A percentile compares a stretch with the other conserved stretches of the same genome.
phyloP scores from a whole-genome alignment of 1,139 yeast genomes.

The Hyphopichia burtonii region DNA sequence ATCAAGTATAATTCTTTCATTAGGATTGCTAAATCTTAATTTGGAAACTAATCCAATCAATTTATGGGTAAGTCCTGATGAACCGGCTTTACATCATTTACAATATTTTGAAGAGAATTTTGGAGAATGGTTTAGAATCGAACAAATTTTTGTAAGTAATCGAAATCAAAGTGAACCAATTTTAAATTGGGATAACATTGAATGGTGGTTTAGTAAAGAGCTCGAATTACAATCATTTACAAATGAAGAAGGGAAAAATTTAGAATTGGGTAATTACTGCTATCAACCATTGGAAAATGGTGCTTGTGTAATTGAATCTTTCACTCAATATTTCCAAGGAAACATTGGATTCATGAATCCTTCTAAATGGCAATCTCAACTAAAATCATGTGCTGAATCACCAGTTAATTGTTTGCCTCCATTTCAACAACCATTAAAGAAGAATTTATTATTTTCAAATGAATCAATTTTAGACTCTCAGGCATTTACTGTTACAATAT shows the following conservation, averaged over 20 bases:
- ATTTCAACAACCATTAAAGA: slow-evolving; percentile 86
- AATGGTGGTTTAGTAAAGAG: slow-evolving; percentile 91
- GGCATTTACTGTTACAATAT: slow-evolving; percentile 75
- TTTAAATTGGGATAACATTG: slow-evolving; percentile 58
- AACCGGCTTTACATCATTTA: slow-evolving; percentile 71
- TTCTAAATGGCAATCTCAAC: slow-evolving; percentile 50
- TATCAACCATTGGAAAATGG: slow-evolving; percentile 70
- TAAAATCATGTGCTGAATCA: slow-evolving; percentile 63
- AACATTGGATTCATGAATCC: slow-evolving; percentile 51
- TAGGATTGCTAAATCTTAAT: slow-evolving; percentile 52
- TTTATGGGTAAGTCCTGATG: slow-evolving; percentile 84
- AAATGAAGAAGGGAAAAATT: not conserved
- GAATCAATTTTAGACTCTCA: slow-evolving; percentile 55
- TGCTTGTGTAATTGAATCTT: slow-evolving; percentile 84
- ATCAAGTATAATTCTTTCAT: slow-evolving; percentile 45
- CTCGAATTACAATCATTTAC: slow-evolving; percentile 40
- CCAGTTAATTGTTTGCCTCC: slow-evolving; percentile 90
- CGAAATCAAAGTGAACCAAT: slow-evolving; percentile 58
- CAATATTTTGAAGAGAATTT: slow-evolving; percentile 72
- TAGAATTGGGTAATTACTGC: slow-evolving; percentile 65
- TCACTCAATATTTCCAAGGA: slow-evolving; percentile 84
- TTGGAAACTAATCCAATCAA: slow-evolving; percentile 79
- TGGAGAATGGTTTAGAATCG: slow-evolving; percentile 90
- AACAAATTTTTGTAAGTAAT: slow-evolving; percentile 70
- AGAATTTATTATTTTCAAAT: slow-evolving; percentile 58